These are phyloP conservation scores for Lactarius pseudohatsudake DNA, from an alignment of 768 basidiomycete species.

Conservation along the genomic window DNA sequence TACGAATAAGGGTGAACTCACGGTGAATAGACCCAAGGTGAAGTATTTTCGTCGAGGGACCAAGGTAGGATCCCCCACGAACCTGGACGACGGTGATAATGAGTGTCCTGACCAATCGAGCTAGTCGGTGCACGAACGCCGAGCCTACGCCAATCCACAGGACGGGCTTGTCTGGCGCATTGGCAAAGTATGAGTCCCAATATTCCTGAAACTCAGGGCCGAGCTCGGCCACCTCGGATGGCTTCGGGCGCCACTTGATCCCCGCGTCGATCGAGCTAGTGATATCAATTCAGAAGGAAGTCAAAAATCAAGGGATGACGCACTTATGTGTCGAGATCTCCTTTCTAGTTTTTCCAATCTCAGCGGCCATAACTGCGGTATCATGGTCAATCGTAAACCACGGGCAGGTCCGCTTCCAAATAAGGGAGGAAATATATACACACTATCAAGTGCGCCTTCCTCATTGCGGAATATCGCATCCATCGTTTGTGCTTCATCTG, in stretches of 20 bases:
- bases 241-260: constrained; percentile 31
- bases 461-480: no score
- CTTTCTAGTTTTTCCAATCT: constrained; percentile 41
- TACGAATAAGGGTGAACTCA: background rate
- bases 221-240: constrained; percentile 29
- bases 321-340: constrained; percentile 54
- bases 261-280: constrained; percentile 32
- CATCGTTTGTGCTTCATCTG: no score
- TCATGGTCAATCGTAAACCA: background rate
- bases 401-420: background rate
- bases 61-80: background rate
- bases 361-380: constrained; percentile 35
- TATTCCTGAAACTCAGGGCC: constrained; percentile 31
- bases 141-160: constrained; percentile 13
- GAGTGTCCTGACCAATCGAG: background rate
- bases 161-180: constrained; percentile 30
- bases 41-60: constrained; percentile 27
- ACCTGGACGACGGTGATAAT: background rate
- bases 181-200: constrained; percentile 31
- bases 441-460: no score
- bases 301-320: constrained; percentile 32
- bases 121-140: no score
- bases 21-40: constrained; percentile 15
- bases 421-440: constrained; percentile 23
- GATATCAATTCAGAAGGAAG: background rate